Percentiles rank a stretch among this genome's conserved stretches.
phyloP scores from a whole-genome alignment of 1,284 basidiomycete species.

The Clitocybe nebularis region DNA sequence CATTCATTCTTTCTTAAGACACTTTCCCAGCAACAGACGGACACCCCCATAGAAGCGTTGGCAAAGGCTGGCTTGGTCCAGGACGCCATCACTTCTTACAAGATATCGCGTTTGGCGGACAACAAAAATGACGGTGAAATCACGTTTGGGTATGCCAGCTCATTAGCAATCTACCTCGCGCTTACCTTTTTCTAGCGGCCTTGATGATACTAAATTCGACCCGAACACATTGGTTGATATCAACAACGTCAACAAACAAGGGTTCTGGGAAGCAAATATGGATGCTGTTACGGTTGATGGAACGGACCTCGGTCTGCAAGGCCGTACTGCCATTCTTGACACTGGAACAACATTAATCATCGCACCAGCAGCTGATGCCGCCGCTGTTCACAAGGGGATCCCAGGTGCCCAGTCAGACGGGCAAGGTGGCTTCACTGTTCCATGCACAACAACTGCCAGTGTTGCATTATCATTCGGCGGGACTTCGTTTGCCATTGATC shows the following conservation, averaged over 20 bases:
- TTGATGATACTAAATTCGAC: constrained; percentile 71
- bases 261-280: constrained; percentile 79
- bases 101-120: constrained; percentile 73
- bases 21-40: constrained; percentile 62
- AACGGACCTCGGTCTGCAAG: constrained; percentile 44
- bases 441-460: constrained; percentile 65
- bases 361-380: constrained; percentile 56
- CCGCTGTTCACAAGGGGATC: constrained; percentile 51
- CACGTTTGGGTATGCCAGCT: constrained; percentile 59
- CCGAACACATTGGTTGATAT: constrained; percentile 50
- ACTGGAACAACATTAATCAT: constrained; percentile 74
- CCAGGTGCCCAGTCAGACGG: constrained; percentile 57
- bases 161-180: background rate
- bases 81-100: constrained; percentile 76
- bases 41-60: constrained; percentile 76
- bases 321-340: constrained; percentile 74
- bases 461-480: constrained; percentile 72
- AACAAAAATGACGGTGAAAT: constrained; percentile 75
- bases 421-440: constrained; percentile 71
- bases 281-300: constrained; percentile 58
- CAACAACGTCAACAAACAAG: constrained; percentile 54
- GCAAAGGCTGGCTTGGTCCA: constrained; percentile 56
- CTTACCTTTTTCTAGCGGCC: constrained; percentile 35
- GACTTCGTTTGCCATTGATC: constrained; percentile 57
- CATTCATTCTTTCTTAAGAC: constrained; percentile 28